Conservation (phyloP, 108 stramenopile species). For the Pseudonitzschia multiseries region DNA sequence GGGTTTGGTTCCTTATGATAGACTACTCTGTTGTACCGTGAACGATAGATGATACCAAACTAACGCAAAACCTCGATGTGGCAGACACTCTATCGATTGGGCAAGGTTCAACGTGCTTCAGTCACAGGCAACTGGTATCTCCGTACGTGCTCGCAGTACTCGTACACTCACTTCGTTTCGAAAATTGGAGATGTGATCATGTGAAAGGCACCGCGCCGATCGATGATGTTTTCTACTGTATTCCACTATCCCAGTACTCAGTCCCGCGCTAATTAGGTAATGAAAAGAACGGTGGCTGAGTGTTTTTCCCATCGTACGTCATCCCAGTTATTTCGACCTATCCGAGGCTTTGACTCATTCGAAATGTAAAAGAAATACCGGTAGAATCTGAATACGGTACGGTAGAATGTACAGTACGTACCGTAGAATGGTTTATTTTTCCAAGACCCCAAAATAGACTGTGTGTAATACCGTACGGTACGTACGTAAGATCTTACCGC, state of each 20-base stretch:
- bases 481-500: too few relatives aligned
- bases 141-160: too few relatives aligned
- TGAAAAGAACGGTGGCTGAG: slow-evolving; percentile 9
- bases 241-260: too few relatives aligned
- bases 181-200: neutral
- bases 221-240: too few relatives aligned
- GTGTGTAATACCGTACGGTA: too few relatives aligned
- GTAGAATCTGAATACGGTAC: too few relatives aligned
- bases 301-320: slow-evolving; percentile 1
- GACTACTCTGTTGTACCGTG: neutral
- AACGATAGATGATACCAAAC: too few relatives aligned
- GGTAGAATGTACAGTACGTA: too few relatives aligned
- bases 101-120: neutral
- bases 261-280: too few relatives aligned
- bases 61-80: neutral
- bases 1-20: neutral
- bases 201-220: neutral
- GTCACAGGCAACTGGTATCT: too few relatives aligned
- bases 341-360: neutral
- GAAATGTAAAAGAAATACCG: neutral
- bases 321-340: neutral
- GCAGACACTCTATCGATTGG: neutral
- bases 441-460: too few relatives aligned
- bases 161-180: neutral
- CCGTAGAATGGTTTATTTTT: too few relatives aligned